A percentile compares a stretch with the other conserved stretches of the same genome.
Evolutionary conservation across 768 basidiomycete genomes (phyloP).

Genomic region (Rhodotorula kratochvilovae): DNA sequence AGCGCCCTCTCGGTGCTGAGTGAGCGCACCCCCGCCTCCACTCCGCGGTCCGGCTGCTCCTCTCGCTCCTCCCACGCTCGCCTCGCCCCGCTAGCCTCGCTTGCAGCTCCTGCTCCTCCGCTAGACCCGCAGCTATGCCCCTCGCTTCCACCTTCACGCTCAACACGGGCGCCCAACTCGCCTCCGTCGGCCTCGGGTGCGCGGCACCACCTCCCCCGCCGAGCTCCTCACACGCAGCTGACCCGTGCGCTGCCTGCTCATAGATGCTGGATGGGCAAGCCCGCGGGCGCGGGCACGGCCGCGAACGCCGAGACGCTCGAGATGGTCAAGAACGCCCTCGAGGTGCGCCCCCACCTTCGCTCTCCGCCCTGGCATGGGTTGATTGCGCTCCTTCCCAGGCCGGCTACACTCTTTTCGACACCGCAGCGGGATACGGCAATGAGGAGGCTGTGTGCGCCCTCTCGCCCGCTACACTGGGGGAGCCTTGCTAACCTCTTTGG

Average conservation of each 20-base stretch:
- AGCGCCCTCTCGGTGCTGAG: not conserved
- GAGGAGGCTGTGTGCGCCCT: conserved; percentile 50
- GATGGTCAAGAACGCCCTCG: conserved; percentile 1
- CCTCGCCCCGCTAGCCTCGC: not conserved
- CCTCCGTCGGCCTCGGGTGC: conserved; percentile 50
- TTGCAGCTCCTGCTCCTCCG: not conserved
- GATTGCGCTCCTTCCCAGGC: conserved; percentile 31
- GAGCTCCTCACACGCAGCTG: not conserved
- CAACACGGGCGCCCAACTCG: conserved; percentile 52
- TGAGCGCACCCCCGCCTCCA: not conserved
- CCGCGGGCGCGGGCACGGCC: conserved; percentile 51
- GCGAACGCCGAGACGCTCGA: conserved; percentile 45
- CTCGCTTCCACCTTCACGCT: conserved; percentile 41
- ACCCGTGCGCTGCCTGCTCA: not conserved
- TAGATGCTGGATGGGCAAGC: conserved; percentile 51
- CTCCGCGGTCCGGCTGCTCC: not conserved
- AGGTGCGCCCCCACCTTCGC: not conserved
- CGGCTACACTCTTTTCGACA: conserved; percentile 56
- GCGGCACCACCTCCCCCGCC: not conserved
- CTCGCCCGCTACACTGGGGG: too few relatives aligned
- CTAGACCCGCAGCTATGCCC: not conserved
- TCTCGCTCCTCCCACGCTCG: not conserved
- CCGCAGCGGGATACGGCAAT: conserved; percentile 48
- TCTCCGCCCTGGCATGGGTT: not conserved
- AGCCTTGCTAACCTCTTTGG: too few relatives aligned